These are phyloP conservation scores for Cladosporium oxysporum DNA, from an alignment of 2,329 filamentous ascomycete genomes.

Conservation along the genomic window DNA sequence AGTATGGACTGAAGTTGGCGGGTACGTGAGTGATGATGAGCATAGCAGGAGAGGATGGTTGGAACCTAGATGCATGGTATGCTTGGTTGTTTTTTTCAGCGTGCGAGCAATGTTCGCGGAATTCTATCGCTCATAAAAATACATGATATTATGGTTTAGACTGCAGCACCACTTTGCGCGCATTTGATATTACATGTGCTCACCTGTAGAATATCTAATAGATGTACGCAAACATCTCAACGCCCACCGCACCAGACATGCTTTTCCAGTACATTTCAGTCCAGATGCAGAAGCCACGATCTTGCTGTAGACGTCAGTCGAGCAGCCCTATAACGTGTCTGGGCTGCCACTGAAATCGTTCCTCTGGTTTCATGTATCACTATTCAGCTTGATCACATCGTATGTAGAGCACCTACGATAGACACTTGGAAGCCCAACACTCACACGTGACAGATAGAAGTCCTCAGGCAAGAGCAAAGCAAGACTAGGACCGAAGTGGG, in stretches of 20 bases:
- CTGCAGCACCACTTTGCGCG: not conserved
- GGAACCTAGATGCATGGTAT: not conserved
- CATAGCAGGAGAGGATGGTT: not conserved
- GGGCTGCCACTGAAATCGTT: not conserved
- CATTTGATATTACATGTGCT: not conserved
- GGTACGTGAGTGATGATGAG: slow-evolving; percentile 22
- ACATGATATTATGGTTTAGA: not conserved
- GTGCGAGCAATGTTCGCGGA: not conserved
- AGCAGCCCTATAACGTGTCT: not conserved
- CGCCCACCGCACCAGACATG: not conserved
- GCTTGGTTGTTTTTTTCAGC: not conserved
- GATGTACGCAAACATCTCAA: not conserved
- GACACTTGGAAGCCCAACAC: too few relatives aligned
- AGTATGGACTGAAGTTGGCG: slow-evolving; percentile 35
- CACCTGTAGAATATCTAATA: not conserved
- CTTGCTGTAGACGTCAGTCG: not conserved
- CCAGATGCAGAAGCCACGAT: not conserved
- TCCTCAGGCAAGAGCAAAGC: not conserved
- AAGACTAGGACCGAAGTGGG: not conserved
- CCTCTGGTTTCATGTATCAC: not conserved
- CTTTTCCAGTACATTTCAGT: not conserved
- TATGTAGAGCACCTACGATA: too few relatives aligned
- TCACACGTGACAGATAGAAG: not conserved
- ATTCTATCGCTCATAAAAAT: not conserved
- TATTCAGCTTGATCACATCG: not conserved